Conservation (phyloP, 306 rosid species). For the Trichosanthes cucumerina region DNA sequence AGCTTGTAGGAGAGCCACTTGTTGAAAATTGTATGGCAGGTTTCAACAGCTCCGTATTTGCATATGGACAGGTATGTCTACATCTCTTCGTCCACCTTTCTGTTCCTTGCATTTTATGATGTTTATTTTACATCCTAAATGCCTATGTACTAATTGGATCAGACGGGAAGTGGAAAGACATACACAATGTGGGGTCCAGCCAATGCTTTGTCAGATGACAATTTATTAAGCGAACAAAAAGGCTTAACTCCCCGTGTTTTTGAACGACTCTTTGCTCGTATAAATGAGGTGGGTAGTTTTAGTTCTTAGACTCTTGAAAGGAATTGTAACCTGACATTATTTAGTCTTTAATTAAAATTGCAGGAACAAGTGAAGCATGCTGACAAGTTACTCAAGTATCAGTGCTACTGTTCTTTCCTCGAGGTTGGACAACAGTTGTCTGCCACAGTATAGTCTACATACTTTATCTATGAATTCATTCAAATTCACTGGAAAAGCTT, state of each 20-base stretch:
- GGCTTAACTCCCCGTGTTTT: constrained; percentile 89
- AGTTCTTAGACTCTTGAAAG: constrained; percentile 1
- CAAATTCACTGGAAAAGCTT: constrained; percentile 14
- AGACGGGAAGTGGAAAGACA: constrained; percentile 99
- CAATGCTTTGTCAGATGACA: constrained; percentile 59
- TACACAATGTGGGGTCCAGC: constrained; percentile 99
- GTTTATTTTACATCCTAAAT: background rate
- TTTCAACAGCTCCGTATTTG: constrained; percentile 95
- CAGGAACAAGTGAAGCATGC: constrained; percentile 91
- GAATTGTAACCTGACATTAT: constrained; percentile 1
- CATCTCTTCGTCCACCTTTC: background rate
- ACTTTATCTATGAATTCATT: constrained; percentile 11
- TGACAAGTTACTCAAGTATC: constrained; percentile 74
- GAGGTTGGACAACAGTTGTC: constrained; percentile 45
- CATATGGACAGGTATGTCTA: constrained; percentile 79
- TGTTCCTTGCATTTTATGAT: background rate
- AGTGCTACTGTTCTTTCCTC: constrained; percentile 86
- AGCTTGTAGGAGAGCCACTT: constrained; percentile 84
- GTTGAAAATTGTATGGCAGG: constrained; percentile 95
- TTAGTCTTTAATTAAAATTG: constrained; percentile 16
- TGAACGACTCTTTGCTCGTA: constrained; percentile 75
- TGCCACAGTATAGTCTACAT: constrained; percentile 5
- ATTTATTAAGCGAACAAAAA: constrained; percentile 52
- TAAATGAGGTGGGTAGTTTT: constrained; percentile 53
- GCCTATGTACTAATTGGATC: constrained; percentile 11